Evolutionary conservation across 441 rosid species (phyloP).

Genomic region (Adansonia rubrostipa): DNA sequence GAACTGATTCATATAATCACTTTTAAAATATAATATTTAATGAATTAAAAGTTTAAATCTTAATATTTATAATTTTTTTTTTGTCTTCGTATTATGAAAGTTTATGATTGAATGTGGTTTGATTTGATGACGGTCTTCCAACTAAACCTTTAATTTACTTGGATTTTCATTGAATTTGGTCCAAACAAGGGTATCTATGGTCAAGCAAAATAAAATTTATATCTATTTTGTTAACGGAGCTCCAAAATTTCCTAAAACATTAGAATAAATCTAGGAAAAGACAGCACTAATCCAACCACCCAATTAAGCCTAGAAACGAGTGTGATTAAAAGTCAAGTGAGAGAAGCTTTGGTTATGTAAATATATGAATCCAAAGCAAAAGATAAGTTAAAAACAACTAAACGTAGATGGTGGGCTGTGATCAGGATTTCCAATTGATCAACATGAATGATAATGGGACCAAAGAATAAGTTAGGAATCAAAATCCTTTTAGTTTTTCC

Average conservation of each 20-base stretch:
- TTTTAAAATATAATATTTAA: too few relatives aligned
- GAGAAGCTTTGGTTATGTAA: constrained; percentile 13
- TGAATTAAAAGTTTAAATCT: too few relatives aligned
- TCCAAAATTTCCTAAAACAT: not conserved
- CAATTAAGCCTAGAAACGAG: constrained; percentile 19
- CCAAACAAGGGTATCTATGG: not conserved
- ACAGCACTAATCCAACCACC: not conserved
- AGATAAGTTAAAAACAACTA: not conserved
- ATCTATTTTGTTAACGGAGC: not conserved
- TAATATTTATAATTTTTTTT: too few relatives aligned
- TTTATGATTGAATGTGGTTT: not conserved
- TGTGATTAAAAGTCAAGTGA: constrained; percentile 16
- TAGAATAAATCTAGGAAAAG: constrained; percentile 11
- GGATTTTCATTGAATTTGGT: not conserved
- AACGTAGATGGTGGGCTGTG: constrained; percentile 22
- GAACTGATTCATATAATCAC: too few relatives aligned
- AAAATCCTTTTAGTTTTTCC: not conserved
- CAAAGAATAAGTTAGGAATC: constrained; percentile 9
- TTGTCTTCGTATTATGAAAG: too few relatives aligned
- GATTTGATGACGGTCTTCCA: not conserved
- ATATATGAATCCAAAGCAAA: constrained; percentile 14
- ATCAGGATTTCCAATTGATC: constrained; percentile 24
- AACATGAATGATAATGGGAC: not conserved
- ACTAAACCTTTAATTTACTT: not conserved
- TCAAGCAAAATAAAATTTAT: not conserved